Conservation (phyloP, 805 yeast species). For the Saccharomycopsis guyanensis region DNA sequence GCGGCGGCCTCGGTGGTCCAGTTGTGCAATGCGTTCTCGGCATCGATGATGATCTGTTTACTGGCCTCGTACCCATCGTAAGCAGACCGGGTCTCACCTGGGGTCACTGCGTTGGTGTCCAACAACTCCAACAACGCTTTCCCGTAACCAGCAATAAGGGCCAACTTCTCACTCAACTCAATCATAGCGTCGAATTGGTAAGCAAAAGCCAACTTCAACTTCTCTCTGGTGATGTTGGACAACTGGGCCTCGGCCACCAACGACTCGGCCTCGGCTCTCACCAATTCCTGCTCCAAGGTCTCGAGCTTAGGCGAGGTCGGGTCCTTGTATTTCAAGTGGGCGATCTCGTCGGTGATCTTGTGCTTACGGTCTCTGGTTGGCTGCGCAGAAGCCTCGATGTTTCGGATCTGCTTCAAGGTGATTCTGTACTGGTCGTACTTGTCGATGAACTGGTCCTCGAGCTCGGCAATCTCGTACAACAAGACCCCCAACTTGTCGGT, state of each 20-base stretch:
- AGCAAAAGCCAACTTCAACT: constrained; percentile 93
- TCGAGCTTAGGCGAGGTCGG: constrained; percentile 95
- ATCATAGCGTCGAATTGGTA: constrained; percentile 94
- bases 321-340: constrained; percentile 95
- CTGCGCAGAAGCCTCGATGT: constrained; percentile 96
- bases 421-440: constrained; percentile 97
- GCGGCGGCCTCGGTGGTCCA: constrained; percentile 97
- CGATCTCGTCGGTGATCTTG: constrained; percentile 95
- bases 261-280: constrained; percentile 98
- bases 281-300: constrained; percentile 95
- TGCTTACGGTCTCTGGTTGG: constrained; percentile 98
- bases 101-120: constrained; percentile 96
- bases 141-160: constrained; percentile 97
- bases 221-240: constrained; percentile 96
- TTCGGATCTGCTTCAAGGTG: constrained; percentile 88
- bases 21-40: constrained; percentile 88
- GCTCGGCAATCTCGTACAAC: constrained; percentile 92
- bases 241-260: constrained; percentile 98
- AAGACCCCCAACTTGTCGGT: constrained; percentile 96
- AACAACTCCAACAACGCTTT: constrained; percentile 91
- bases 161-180: constrained; percentile 93
- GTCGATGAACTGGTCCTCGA: constrained; percentile 97
- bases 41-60: constrained; percentile 94
- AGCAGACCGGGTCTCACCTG: constrained; percentile 98
- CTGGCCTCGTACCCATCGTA: constrained; percentile 98